Evolutionary conservation across 176 grass and related monocot species (phyloP), one percentile per base, ranked within the genome.

Genomic region (Eleusine coracana): DNA sequence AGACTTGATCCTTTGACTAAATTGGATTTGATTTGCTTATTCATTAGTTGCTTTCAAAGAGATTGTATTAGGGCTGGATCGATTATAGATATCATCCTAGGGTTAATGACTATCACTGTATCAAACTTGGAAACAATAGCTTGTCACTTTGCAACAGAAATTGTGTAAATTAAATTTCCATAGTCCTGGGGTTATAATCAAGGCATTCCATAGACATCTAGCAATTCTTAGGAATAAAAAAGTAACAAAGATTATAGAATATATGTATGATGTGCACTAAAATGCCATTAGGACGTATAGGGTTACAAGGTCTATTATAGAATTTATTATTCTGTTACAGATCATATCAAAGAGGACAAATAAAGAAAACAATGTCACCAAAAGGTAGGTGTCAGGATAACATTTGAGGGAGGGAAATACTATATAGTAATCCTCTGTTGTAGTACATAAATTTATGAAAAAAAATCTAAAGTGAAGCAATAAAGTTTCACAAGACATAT

Each of bases 381-480:
- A 74, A 66, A n/a, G 44, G 36, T 83, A 54, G 14, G 13, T 18
- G 7, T 18, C n/a, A 52, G 40, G 18, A 16, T 40, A 40, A 63
- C 10, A 25, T 29, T 63, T 63, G 25, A 25, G 7, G 60, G 25
- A 25, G 7, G 60, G 2, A 61, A 63, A 29, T 62, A 62, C 23
- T 12, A 10, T 62, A 27, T 2, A 62, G 25, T 28, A 62, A 62
- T 29, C 12, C 0, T 27, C 6, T 59, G 23, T 6, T 37, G 13
- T 23, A 62, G 27, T 44, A 72, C 6, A 72, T 48, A 54, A 73
- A 72, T n/a, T 59, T 10, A 62, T 36, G 2, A 64, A 83, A 67
- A 83, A 67, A 41, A 16, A 66, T 63, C 5, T 75, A 9, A 41
- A 83, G 18, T 3, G 63, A 50, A 75, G 31, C 37, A 58, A 59